Base-by-base conservation (phyloP, 805 yeast species). In the Yarrowia sp. region DNA sequence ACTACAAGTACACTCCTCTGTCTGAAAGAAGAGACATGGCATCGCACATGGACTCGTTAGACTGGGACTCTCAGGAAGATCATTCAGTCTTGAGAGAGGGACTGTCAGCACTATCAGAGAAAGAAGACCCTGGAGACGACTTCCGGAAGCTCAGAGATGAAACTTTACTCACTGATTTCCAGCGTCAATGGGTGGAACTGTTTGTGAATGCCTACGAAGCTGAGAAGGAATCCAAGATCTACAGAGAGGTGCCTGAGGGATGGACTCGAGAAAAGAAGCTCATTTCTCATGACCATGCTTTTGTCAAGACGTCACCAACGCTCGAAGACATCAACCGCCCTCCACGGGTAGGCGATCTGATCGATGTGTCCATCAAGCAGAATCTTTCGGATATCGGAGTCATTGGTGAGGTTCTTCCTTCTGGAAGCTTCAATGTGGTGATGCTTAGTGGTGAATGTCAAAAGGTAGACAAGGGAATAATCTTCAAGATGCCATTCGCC, bases 401-500 rank as follows among this genome's bases (percentile, higher is more conserved):
- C n/a, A 47, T 61, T 15, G 55, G 46, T 36, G 55, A 61, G 13
- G n/a, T 46, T 12, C 10, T 39, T 39, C 36, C 44, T 1, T 46
- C 53, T 20, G 66, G 55, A 46, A 46, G 55, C 2, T 39, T 61
- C 38, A 47, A 47, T 10, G 66, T 61, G 53, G 36, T 61, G 7
- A 61, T 38, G 55, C 36, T 46, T 17, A 46, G 55, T 19, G 66
- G 66, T 0, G 66, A 61, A 19, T 61, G 55, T 33, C 20, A 30
- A 9, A 43, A 36, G 1, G 7, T 61, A 10, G 66, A 61, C 20
- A 46, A 46, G 2, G 34, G 46, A 1, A 46, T 61, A 1, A 42
- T 39, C 15, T 61, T 61, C 34, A 61, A 61, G 13, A 61, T 61
- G 66, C 66, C 66, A 2, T 61, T 61, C 15, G 15, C 55, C 10